Conservation (phyloP, 148 eudicot genomes). For the Rhododendron vialii region DNA sequence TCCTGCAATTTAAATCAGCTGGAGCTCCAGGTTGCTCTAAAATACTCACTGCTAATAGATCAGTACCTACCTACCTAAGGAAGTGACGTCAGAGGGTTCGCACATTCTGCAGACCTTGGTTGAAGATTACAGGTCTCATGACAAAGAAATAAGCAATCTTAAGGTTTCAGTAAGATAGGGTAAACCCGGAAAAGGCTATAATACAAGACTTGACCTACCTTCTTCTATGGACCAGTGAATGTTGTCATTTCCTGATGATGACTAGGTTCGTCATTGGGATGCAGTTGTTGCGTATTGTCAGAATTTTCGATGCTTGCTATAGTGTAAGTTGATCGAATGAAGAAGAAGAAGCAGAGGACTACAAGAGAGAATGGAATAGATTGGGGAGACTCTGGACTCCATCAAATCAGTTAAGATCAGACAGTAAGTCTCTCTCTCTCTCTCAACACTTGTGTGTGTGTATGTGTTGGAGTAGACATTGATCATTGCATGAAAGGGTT, state of each 20-base stretch:
- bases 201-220: neutral
- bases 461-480: neutral
- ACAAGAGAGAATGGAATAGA: neutral
- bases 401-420: neutral
- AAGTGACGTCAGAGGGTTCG: conserved; percentile 47
- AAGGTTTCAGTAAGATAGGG: conserved; percentile 27
- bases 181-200: neutral
- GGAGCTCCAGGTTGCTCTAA: conserved; percentile 47
- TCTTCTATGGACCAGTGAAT: neutral
- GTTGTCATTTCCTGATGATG: neutral
- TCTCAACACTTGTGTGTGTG: neutral
- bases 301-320: neutral
- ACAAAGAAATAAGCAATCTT: conserved; percentile 19
- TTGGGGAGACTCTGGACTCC: neutral
- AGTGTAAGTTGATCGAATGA: neutral
- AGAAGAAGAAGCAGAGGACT: neutral
- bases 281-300: neutral
- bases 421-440: neutral
- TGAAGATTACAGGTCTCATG: conserved; percentile 31
- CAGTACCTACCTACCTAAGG: conserved; percentile 38
- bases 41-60: conserved; percentile 55
- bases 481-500: neutral
- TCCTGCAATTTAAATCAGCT: conserved; percentile 44
- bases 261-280: neutral
- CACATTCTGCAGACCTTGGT: conserved; percentile 54